Base-by-base conservation (phyloP, 495 filamentous ascomycete species). In the Aspergillus asperescens region DNA sequence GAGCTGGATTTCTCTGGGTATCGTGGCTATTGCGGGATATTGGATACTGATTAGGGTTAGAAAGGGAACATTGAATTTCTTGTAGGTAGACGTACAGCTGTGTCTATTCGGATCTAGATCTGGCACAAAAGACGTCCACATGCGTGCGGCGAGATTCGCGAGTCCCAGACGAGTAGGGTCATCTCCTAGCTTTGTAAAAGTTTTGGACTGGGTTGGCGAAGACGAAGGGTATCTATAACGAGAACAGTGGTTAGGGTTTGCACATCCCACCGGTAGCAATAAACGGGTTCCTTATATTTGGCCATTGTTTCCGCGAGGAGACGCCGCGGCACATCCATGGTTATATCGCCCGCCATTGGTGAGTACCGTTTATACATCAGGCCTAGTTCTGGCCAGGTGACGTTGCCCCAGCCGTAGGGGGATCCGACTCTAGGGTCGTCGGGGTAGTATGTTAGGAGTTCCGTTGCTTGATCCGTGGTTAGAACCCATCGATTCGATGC, bases 221-320 rank as follows among this genome's bases (percentile, higher is more conserved):
- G 25, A 71, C 56, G 32, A 71, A 71, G 0, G 68, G 66, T n/a
- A 71, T 71, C 66, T 69, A 29, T n/a, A n/a, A n/a, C n/a, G n/a
- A n/a, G n/a, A n/a, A n/a, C n/a, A n/a, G n/a, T n/a, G n/a, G n/a
- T n/a, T n/a, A n/a, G n/a, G n/a, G n/a, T n/a, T n/a, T n/a, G n/a
- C n/a, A n/a, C 68, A 37, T 71, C 68, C 68, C 68, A 85, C n/a
- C 78, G 77, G 59, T 80, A 84, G 34, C 77, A 77, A 58, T 77
- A 84, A 0, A 81, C 77, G 5, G 67, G 51, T 5, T 75, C 47
- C 5, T 62, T 63, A 13, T 58, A 62, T 0, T 38, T 50, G 7
- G 76, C 64, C 75, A 79, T 82, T 0, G 71, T 59, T 46, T 77
- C 47, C 35, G 76, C 77, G 25, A 78, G 72, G 41, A 75, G 63